A percentile compares a stretch with the other conserved stretches of the same genome.
Evolutionary conservation across 768 basidiomycete species (phyloP).

Genomic region (Hypholoma fasciculare): DNA sequence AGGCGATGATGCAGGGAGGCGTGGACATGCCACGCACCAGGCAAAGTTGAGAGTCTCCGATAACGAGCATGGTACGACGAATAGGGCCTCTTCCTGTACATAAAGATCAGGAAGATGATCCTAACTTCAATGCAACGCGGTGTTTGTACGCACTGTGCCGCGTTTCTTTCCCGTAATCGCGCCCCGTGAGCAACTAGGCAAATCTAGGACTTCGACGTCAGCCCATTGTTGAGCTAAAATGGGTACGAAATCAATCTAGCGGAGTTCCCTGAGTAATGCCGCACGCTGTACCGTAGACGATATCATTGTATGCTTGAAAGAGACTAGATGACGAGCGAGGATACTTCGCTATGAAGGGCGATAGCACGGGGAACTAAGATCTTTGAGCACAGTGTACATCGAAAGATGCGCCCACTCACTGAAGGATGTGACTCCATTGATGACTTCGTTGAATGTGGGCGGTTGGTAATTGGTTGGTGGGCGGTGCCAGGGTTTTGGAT

Average conservation of each 20-base stretch:
- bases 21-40: slow-evolving; percentile 38
- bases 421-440: slow-evolving; percentile 30
- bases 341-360: slow-evolving; percentile 55
- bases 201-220: slow-evolving; percentile 61
- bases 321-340: slow-evolving; percentile 59
- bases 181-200: slow-evolving; percentile 51
- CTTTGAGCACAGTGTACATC: background rate
- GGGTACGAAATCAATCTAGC: background rate
- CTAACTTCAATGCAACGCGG: background rate
- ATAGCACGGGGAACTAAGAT: slow-evolving; percentile 46
- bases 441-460: background rate
- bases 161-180: slow-evolving; percentile 61
- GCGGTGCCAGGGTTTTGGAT: background rate
- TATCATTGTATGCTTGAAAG: slow-evolving; percentile 78
- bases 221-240: slow-evolving; percentile 73
- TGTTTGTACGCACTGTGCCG: slow-evolving; percentile 40
- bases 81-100: slow-evolving; percentile 40
- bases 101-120: background rate
- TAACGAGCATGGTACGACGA: slow-evolving; percentile 69
- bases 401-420: slow-evolving; percentile 9
- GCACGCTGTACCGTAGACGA: slow-evolving; percentile 51
- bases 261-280: background rate
- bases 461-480: no score
- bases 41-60: slow-evolving; percentile 64
- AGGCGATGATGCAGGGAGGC: background rate